A percentile compares a stretch with the other conserved stretches of the same genome.
Evolutionary conservation across 2,329 filamentous ascomycete genomes (phyloP).

Genomic region (Penicillium sp.): DNA sequence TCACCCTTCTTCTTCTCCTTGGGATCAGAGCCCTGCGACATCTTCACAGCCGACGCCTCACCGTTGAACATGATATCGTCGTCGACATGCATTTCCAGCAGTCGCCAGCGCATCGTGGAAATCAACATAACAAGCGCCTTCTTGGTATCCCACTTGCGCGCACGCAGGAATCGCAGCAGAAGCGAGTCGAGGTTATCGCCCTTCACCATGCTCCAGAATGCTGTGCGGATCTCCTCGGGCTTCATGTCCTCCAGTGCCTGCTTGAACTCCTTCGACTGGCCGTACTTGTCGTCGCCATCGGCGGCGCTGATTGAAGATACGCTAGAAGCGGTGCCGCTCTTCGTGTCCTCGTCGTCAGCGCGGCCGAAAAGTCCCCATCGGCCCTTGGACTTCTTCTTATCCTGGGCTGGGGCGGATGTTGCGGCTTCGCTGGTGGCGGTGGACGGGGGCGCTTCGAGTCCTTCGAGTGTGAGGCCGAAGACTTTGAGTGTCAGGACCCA

Average conservation of each 20-base stretch:
- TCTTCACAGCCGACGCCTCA: slow-evolving; percentile 65
- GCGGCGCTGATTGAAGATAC: slow-evolving; percentile 41
- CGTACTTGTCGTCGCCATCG: slow-evolving; percentile 83
- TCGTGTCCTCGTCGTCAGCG: slow-evolving; percentile 40
- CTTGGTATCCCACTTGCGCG: slow-evolving; percentile 94
- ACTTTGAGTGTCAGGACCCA: slow-evolving; percentile 77
- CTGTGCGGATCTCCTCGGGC: slow-evolving; percentile 73
- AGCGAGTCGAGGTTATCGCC: slow-evolving; percentile 89
- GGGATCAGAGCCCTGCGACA: slow-evolving; percentile 59
- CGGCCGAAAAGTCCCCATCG: slow-evolving; percentile 66
- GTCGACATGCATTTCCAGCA: slow-evolving; percentile 81
- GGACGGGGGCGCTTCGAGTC: slow-evolving; percentile 25
- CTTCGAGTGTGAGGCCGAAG: slow-evolving; percentile 59
- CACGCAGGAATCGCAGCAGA: slow-evolving; percentile 76
- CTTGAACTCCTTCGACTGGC: slow-evolving; percentile 81
- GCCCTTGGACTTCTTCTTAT: slow-evolving; percentile 70
- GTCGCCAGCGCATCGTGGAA: slow-evolving; percentile 89
- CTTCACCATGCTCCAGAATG: slow-evolving; percentile 94
- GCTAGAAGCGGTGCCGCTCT: slow-evolving; percentile 38
- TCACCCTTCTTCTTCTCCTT: slow-evolving; percentile 66
- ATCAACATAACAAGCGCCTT: slow-evolving; percentile 92
- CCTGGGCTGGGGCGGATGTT: slow-evolving; percentile 30
- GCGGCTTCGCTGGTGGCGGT: slow-evolving; percentile 12
- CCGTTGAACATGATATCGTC: slow-evolving; percentile 79
- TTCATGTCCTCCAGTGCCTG: slow-evolving; percentile 73